Base-by-base conservation (phyloP, 2,329 filamentous ascomycete species). In the Aureobasidium sp. region DNA sequence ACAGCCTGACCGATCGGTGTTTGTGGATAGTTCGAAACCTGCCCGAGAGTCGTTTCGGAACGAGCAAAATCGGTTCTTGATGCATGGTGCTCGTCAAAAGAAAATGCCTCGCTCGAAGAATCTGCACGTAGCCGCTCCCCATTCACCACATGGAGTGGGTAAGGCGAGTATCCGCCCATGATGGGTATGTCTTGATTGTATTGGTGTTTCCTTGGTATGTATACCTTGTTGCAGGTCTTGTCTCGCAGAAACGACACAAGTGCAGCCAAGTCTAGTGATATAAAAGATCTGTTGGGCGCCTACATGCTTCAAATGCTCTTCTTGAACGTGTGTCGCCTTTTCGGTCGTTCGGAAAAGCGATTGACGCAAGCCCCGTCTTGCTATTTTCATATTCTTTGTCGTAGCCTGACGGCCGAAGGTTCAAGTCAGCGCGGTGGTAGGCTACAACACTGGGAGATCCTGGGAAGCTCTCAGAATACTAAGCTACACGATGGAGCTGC, bases 1-100 rank as follows among this genome's bases (percentile, higher is more conserved):
- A 60, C 57, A n/a, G 57, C 57, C 20, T 60, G 57, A 12, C 57
- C 57, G 45, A 60, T 60, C 36, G 57, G 57, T 25, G 45, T 60
- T 31, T 60, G 57, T 34, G 45, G 57, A 27, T 60, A 49, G 36
- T 41, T 41, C 5, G 44, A 42, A 12, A 17, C 45, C 25, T 60
- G 57, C 20, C 57, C 57, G 17, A 60, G 57, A 34, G 57, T 60
- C 4, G 57, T 60, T 42, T 60, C 39, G 20, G 57, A 60, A 12
- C 41, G 45, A 25, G 34, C 25, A 15, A 60, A 60, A 31, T 60
- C 45, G 8, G n/a, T 41, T 20, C 44, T 57, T 20, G 53, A 47
- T 14, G 31, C 15, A 39, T 39, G 55, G 42, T 39, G n/a, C 5
- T 59, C 55, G 11, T 59, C 55, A 17, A 59, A 59, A 6, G 41